phyloP scores from a whole-genome alignment of 768 basidiomycete species.

The Trichaptum fuscoviolaceum region DNA sequence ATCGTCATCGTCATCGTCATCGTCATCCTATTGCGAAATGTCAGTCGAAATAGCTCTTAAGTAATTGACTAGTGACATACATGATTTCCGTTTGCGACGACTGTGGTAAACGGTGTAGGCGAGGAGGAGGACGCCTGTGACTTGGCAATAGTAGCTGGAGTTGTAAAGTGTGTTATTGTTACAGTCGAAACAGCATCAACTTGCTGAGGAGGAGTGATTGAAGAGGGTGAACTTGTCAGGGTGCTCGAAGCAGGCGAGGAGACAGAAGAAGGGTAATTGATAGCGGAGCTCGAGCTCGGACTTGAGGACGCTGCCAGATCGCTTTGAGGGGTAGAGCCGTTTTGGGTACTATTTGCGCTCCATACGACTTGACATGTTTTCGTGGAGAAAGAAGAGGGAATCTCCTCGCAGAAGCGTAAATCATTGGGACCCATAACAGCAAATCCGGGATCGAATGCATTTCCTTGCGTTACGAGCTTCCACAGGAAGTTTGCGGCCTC shows the following conservation, averaged over 20 bases:
- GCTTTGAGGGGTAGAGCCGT: background rate
- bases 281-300: background rate
- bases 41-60: conserved; percentile 5
- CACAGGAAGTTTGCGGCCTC: conserved; percentile 49
- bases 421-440: conserved; percentile 43
- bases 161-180: background rate
- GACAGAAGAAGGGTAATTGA: background rate
- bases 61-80: background rate
- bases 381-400: conserved; percentile 33
- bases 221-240: background rate
- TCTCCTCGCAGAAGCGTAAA: conserved; percentile 53
- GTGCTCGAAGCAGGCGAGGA: background rate
- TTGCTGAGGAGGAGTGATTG: background rate
- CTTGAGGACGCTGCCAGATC: background rate
- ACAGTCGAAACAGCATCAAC: background rate
- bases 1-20: conserved; percentile 12
- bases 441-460: conserved; percentile 38
- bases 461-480: conserved; percentile 43
- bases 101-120: background rate
- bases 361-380: conserved; percentile 51
- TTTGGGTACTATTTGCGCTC: conserved; percentile 30
- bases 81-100: background rate
- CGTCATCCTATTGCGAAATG: conserved; percentile 15
- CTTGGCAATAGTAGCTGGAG: conserved; percentile 6
- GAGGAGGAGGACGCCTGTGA: conserved; percentile 1